These are phyloP conservation scores for Colletotrichum melonis DNA, from an alignment of 2,329 filamentous ascomycete genomes.

Conservation along the genomic window DNA sequence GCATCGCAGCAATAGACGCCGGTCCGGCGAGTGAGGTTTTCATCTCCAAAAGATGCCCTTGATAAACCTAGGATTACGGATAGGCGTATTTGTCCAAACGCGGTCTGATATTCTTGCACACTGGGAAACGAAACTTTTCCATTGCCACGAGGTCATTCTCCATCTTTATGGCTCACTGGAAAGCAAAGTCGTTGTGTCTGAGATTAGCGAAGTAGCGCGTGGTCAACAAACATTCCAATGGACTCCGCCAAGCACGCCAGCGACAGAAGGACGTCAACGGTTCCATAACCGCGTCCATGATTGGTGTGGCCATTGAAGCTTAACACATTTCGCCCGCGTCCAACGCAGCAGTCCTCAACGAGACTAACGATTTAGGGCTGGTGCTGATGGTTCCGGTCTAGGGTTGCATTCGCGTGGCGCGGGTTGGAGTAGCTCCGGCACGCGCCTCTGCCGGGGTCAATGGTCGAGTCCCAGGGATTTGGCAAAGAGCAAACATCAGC, in stretches of 20 bases:
- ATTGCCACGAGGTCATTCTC: neutral
- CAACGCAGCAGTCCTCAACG: neutral
- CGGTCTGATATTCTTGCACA: neutral
- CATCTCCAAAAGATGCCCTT: neutral
- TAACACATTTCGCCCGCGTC: neutral
- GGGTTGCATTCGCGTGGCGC: conserved; percentile 1
- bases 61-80: no score
- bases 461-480: neutral
- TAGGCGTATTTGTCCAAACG: neutral
- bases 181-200: neutral
- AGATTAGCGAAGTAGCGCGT: neutral
- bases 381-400: neutral
- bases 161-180: neutral
- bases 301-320: neutral
- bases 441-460: neutral
- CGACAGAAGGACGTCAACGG: neutral
- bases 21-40: neutral
- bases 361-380: neutral
- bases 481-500: neutral
- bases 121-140: neutral
- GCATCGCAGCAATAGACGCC: neutral
- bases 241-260: neutral
- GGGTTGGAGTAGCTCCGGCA: neutral
- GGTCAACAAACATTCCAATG: neutral
- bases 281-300: neutral